Evolutionary conservation across 1,284 basidiomycete genomes (phyloP).

Genomic region (Cryptococcus floricola): DNA sequence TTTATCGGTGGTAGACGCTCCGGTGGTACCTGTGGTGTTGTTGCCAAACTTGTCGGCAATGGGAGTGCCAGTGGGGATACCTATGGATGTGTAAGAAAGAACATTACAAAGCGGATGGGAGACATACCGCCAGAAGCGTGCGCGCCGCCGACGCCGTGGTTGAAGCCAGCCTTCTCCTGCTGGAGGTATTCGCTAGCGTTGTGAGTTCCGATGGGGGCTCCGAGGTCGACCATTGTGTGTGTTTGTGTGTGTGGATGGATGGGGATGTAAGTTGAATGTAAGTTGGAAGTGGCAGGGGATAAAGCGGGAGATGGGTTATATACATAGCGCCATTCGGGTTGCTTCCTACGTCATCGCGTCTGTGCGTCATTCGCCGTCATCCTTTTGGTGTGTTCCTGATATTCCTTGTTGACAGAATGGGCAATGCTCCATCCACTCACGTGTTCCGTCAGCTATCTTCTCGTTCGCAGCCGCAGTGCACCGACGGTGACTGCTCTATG

Average conservation of each 20-base stretch:
- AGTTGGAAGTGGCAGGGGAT: no score
- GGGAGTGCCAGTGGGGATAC: conserved; percentile 18
- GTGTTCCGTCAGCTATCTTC: no score
- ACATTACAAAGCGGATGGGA: neutral
- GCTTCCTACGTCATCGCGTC: no score
- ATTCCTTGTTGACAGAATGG: no score
- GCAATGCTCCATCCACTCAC: no score
- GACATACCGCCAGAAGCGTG: conserved; percentile 33
- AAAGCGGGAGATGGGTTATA: no score
- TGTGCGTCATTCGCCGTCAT: no score
- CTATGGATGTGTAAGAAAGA: neutral
- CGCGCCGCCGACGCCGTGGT: conserved; percentile 28
- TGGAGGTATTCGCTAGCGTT: conserved; percentile 13
- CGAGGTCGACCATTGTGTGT: conserved; percentile 14
- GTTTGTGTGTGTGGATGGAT: neutral
- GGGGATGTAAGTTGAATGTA: no score
- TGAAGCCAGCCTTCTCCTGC: conserved; percentile 34
- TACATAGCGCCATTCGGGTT: no score
- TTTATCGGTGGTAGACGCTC: conserved; percentile 10
- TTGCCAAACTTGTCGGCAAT: conserved; percentile 33
- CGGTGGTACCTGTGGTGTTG: conserved; percentile 6
- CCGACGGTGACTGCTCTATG: no score
- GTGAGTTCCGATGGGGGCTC: conserved; percentile 24
- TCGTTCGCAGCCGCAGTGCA: no score
- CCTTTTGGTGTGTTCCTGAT: no score